These are phyloP conservation scores for Quercus ilex DNA, from an alignment of 306 rosid species.

Conservation along the genomic window DNA sequence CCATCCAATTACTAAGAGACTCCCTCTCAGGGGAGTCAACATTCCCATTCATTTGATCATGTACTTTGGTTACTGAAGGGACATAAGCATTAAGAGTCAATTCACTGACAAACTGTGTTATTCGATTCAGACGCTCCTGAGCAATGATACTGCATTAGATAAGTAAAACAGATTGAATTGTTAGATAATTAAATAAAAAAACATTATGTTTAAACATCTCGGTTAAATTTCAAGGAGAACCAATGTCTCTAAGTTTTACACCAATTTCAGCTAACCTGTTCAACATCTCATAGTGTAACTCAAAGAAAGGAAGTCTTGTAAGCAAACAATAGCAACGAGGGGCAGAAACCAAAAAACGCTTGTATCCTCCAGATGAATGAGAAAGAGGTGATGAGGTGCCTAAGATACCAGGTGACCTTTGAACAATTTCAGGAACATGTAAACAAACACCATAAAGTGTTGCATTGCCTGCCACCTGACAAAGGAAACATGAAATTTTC, in stretches of 20 bases:
- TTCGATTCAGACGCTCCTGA: slow-evolving; percentile 91
- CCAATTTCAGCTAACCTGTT: slow-evolving; percentile 56
- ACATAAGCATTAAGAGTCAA: slow-evolving; percentile 45
- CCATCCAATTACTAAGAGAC: slow-evolving; percentile 61
- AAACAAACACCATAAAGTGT: slow-evolving; percentile 96
- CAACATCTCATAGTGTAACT: slow-evolving; percentile 88
- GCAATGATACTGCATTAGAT: slow-evolving; percentile 83
- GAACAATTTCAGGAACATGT: slow-evolving; percentile 93
- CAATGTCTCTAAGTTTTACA: neutral
- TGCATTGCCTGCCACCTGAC: slow-evolving; percentile 76
- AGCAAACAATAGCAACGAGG: slow-evolving; percentile 96
- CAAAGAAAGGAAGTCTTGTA: slow-evolving; percentile 86
- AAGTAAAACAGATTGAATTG: slow-evolving; percentile 36
- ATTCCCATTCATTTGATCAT: slow-evolving; percentile 45
- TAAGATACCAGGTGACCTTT: slow-evolving; percentile 83
- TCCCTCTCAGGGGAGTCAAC: slow-evolving; percentile 44
- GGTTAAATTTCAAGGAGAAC: neutral
- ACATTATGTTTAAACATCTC: neutral
- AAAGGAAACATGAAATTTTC: slow-evolving; percentile 31
- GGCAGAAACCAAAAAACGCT: slow-evolving; percentile 91
- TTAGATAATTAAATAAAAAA: slow-evolving; percentile 7
- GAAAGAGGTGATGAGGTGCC: slow-evolving; percentile 56
- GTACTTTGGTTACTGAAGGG: slow-evolving; percentile 40
- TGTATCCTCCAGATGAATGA: slow-evolving; percentile 48
- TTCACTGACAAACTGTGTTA: slow-evolving; percentile 69